These are phyloP conservation scores for Berkeleyomyces rouxiae DNA, from an alignment of 2,329 filamentous ascomycete species.

Conservation along the genomic window DNA sequence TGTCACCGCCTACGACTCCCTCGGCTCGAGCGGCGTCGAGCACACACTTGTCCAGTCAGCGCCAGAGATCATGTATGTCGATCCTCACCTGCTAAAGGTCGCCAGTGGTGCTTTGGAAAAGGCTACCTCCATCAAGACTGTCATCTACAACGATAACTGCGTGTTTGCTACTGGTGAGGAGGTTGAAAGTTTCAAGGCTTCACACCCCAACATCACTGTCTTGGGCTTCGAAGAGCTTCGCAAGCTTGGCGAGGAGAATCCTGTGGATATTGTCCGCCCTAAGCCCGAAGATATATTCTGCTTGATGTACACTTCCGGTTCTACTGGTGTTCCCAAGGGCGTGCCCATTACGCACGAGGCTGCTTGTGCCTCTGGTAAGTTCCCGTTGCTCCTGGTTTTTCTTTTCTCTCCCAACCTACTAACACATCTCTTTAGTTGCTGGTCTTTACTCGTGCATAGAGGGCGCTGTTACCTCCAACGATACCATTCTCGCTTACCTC, in stretches of 20 bases:
- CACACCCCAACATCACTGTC: conserved; percentile 36
- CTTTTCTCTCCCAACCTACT: conserved; percentile 15
- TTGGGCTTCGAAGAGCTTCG: conserved; percentile 39
- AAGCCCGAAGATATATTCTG: conserved; percentile 65
- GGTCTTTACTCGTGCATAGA: conserved; percentile 67
- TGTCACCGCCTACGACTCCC: conserved; percentile 87
- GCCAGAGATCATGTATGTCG: conserved; percentile 70
- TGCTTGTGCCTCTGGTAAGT: conserved; percentile 52
- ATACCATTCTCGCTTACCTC: conserved; percentile 76
- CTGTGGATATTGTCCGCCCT: conserved; percentile 54
- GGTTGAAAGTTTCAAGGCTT: conserved; percentile 38
- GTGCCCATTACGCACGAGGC: conserved; percentile 67
- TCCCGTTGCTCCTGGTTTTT: conserved; percentile 17
- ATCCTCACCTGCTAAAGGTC: conserved; percentile 58
- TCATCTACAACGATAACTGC: conserved; percentile 46
- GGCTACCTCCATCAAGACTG: conserved; percentile 36
- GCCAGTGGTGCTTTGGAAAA: conserved; percentile 39
- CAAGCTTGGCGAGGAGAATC: conserved; percentile 47
- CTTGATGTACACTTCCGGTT: conserved; percentile 75
- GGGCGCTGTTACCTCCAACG: conserved; percentile 57
- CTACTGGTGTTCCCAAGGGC: conserved; percentile 78
- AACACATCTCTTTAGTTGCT: conserved; percentile 36
- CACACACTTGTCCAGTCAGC: conserved; percentile 73
- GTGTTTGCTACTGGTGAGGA: conserved; percentile 34
- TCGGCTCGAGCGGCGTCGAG: conserved; percentile 67